Conservation (phyloP, 1,139 yeast genomes). For the Zygoascus meyerae region DNA sequence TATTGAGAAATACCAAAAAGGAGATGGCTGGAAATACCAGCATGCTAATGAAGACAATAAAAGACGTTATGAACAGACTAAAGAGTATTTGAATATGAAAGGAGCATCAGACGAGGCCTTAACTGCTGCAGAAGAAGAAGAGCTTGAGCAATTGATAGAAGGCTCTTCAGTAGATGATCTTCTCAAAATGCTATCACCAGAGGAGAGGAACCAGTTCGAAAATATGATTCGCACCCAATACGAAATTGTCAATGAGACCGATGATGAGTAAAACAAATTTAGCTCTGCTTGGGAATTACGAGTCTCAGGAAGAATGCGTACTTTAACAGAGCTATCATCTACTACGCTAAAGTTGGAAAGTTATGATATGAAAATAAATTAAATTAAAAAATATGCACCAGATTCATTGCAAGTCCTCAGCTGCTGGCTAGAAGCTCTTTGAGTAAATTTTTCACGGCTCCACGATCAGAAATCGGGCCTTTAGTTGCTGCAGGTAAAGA, state of each 20-base stretch:
- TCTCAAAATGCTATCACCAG: constrained; percentile 19
- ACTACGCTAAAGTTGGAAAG: too few species aligned
- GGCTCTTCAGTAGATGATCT: constrained; percentile 16
- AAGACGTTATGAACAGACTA: constrained; percentile 8
- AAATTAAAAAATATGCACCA: too few species aligned
- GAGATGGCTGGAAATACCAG: constrained; percentile 22
- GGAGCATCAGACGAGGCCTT: constrained; percentile 13
- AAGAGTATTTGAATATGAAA: constrained; percentile 4
- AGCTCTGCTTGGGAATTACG: too few species aligned
- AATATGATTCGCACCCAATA: constrained; percentile 13
- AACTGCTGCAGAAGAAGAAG: constrained; percentile 13
- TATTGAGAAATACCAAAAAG: constrained; percentile 17
- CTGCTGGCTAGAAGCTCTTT: constrained; percentile 4
- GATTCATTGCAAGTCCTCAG: background rate
- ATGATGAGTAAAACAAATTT: background rate
- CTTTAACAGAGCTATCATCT: too few species aligned
- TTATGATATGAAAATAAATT: too few species aligned
- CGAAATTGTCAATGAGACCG: constrained; percentile 5
- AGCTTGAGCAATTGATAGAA: constrained; percentile 17
- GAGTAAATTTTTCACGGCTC: constrained; percentile 6
- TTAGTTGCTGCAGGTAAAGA: too few species aligned
- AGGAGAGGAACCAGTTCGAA: constrained; percentile 17
- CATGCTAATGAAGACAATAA: constrained; percentile 13
- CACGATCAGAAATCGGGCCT: background rate
- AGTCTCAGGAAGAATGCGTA: too few species aligned